Conservation (phyloP, 73 alveolate species). For the Paramecium sonneborni region DNA sequence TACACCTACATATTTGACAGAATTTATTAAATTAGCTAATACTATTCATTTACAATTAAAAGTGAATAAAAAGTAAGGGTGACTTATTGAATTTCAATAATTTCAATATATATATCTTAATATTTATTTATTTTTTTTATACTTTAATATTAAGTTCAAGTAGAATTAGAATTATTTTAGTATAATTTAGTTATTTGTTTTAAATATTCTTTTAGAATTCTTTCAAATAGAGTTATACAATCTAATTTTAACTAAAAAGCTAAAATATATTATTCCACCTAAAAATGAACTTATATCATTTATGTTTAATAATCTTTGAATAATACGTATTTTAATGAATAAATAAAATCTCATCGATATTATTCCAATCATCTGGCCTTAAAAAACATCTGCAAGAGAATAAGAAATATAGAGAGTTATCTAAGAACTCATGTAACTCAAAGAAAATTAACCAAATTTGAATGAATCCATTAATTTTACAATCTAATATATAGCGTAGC, state of each 20-base stretch:
- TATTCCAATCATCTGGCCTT: not conserved
- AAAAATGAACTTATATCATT: not conserved
- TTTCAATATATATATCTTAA: not conserved
- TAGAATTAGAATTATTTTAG: not conserved
- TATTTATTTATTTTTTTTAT: not conserved
- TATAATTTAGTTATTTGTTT: not conserved
- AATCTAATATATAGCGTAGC: not conserved
- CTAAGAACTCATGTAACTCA: not conserved
- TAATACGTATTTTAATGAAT: slow-evolving; percentile 20
- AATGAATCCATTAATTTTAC: not conserved
- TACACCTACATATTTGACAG: slow-evolving; percentile 13
- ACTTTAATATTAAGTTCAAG: not conserved
- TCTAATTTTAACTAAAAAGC: not conserved
- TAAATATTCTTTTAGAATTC: not conserved
- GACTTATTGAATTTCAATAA: not conserved
- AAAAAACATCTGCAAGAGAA: not conserved
- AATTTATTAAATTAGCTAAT: not conserved
- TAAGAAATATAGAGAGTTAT: not conserved
- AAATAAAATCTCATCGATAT: not conserved
- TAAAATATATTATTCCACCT: not conserved
- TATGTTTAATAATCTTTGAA: not conserved
- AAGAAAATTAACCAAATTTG: not conserved
- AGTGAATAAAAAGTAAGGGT: not conserved
- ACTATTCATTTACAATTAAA: not conserved
- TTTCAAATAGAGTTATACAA: not conserved